Conservation (phyloP, 2,329 filamentous ascomycete species). For the Fusarium circinatum region DNA sequence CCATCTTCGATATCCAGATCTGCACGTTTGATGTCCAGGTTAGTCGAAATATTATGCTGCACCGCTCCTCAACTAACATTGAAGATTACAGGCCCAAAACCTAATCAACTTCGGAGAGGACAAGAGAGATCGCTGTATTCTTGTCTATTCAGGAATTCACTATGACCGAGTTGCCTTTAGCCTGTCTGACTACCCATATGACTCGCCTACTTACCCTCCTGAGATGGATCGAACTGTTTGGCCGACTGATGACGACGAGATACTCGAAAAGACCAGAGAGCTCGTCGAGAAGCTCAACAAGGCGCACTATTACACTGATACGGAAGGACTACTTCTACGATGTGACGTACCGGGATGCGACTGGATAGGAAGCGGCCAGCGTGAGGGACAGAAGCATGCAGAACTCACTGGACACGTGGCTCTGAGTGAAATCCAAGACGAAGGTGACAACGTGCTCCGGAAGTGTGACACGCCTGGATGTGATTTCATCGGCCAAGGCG, state of each 20-base stretch:
- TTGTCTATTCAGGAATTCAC: constrained; percentile 93
- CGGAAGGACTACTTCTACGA: constrained; percentile 78
- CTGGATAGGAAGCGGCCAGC: constrained; percentile 74
- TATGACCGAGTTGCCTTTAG: constrained; percentile 90
- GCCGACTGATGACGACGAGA: constrained; percentile 66
- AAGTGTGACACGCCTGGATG: constrained; percentile 75
- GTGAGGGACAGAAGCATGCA: constrained; percentile 70
- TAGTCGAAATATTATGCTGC: background rate
- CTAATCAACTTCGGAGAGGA: constrained; percentile 78
- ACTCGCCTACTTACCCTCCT: constrained; percentile 67
- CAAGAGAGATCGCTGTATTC: constrained; percentile 73
- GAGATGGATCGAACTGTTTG: constrained; percentile 78
- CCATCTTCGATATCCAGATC: constrained; percentile 87
- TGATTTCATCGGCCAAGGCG: constrained; percentile 72
- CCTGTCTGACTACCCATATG: constrained; percentile 66
- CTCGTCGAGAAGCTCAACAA: constrained; percentile 73
- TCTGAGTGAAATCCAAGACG: constrained; percentile 76
- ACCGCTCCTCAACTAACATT: background rate
- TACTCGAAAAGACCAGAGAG: constrained; percentile 74
- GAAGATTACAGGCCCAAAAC: constrained; percentile 44
- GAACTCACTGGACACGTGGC: constrained; percentile 67
- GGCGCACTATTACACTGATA: constrained; percentile 89
- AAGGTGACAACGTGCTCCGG: constrained; percentile 81
- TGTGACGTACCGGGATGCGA: constrained; percentile 76
- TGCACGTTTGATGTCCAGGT: constrained; percentile 82